Conservation (phyloP, 768 basidiomycete species). For the Nidularia pulvinata region DNA sequence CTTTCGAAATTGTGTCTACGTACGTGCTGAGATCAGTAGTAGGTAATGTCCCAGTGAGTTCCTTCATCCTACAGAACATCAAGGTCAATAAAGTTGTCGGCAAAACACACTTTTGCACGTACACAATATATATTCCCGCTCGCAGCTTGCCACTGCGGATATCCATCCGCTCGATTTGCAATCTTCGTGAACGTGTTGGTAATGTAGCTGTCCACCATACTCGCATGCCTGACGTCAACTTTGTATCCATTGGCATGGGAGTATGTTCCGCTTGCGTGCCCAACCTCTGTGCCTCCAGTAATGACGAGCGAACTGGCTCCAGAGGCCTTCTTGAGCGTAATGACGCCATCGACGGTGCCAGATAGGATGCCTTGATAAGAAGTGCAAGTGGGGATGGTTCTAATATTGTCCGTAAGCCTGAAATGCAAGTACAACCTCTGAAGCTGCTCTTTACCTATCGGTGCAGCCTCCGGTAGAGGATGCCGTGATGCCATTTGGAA, state of each 20-base stretch:
- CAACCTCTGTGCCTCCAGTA: conserved; percentile 57
- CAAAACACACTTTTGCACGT: conserved; percentile 2
- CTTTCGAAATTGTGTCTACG: too few species aligned
- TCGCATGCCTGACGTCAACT: conserved; percentile 19
- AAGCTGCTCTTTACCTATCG: conserved; percentile 2
- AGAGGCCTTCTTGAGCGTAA: conserved; percentile 29
- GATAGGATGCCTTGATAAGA: conserved; percentile 21
- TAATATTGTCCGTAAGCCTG: background rate
- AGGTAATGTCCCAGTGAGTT: conserved; percentile 22
- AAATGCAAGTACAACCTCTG: background rate
- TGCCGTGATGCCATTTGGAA: conserved; percentile 19
- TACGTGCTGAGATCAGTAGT: background rate
- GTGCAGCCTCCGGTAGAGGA: conserved; percentile 22
- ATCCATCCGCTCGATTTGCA: conserved; percentile 21
- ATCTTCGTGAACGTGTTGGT: conserved; percentile 16
- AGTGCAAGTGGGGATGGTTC: conserved; percentile 15
- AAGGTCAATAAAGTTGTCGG: background rate
- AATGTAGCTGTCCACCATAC: conserved; percentile 20
- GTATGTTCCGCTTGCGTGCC: conserved; percentile 21
- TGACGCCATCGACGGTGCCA: conserved; percentile 22
- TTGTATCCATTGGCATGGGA: conserved; percentile 24
- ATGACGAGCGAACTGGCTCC: conserved; percentile 63
- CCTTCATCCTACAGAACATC: conserved; percentile 18
- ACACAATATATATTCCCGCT: conserved; percentile 25
- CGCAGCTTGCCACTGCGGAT: conserved; percentile 20